These are phyloP conservation scores for Xylaria scruposa DNA, from an alignment of 495 filamentous ascomycete species.

Conservation along the genomic window DNA sequence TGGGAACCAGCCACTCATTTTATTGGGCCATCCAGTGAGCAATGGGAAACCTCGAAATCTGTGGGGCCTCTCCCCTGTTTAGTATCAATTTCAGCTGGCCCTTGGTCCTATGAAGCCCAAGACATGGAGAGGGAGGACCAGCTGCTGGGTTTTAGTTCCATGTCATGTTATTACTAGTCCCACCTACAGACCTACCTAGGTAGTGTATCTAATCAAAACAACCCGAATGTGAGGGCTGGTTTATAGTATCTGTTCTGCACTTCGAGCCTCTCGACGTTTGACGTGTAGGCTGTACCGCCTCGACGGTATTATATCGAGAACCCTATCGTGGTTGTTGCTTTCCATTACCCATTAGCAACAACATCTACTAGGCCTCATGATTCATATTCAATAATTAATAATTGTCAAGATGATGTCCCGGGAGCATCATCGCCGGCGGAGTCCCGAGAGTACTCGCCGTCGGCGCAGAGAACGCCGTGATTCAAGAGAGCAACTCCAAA, in stretches of 20 bases:
- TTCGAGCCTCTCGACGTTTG: not conserved
- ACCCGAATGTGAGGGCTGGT: slow-evolving; percentile 3
- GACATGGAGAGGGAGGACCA: slow-evolving; percentile 6
- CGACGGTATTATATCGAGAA: slow-evolving; percentile 3
- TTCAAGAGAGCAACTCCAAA: slow-evolving; percentile 53
- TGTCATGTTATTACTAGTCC: slow-evolving; percentile 10
- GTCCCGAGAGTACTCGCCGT: slow-evolving; percentile 56
- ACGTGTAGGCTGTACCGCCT: slow-evolving; percentile 8
- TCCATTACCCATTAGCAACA: slow-evolving; percentile 8
- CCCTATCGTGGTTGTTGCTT: slow-evolving; percentile 4
- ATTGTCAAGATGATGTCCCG: slow-evolving; percentile 48
- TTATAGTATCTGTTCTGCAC: not conserved
- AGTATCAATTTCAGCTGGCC: slow-evolving; percentile 14
- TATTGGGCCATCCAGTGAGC: not conserved
- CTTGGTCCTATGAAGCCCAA: not conserved
- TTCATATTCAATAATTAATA: slow-evolving; percentile 16
- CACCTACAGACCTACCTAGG: not conserved
- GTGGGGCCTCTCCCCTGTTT: slow-evolving; percentile 1
- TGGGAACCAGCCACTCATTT: slow-evolving; percentile 20
- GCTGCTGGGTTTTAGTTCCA: slow-evolving; percentile 18
- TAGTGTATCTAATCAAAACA: slow-evolving; percentile 23
- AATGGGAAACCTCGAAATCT: not conserved
- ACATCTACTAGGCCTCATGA: slow-evolving; percentile 20
- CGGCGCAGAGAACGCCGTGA: slow-evolving; percentile 55
- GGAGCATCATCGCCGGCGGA: slow-evolving; percentile 55